Base-by-base conservation (phyloP, 371 early-diverging fungal genomes). In the Thermomucor indicae-seudaticae region DNA sequence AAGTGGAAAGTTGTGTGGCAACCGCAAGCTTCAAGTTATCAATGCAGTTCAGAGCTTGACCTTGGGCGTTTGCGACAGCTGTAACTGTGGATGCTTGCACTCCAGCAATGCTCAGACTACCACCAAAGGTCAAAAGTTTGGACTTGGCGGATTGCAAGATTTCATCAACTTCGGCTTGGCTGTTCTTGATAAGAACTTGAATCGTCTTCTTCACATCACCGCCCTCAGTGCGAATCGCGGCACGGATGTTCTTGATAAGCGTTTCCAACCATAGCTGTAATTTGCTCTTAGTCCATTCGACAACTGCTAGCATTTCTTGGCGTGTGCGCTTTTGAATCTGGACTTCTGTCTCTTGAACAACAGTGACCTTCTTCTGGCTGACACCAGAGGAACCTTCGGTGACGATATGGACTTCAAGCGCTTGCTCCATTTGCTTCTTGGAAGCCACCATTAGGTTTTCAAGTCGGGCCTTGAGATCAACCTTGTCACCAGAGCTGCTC, bases 391-490 rank as follows among this genome's bases (percentile, higher is more conserved):
- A 27, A 37, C 30, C 11, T 29, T 17, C 11, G 25, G 22, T 17
- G 38, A 42, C 44, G 29, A 43, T 49, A 29, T 71, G 71, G 5
- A 57, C 53, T 29, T 57, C 61, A 53, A 71, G 65, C 4, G 64
- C 62, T 37, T 47, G 51, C 17, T 58, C 47, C 2, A 64, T 47
- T 31, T 72, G 67, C 29, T 67, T 64, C 27, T 59, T 57, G 14
- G 62, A 47, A 30, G 53, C 58, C 37, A 49, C 19, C 4, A 57
- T 47, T 7, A 65, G 49, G 44, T 72, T 67, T n/a, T 65, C 57
- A 24, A 72, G 60, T 20, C 67, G 72, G 3, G 60, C 43, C 20
- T 62, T 49, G 30, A 72, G 27, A 22, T 64, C 64, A 24, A 64
- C 46, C 4, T 62, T 47, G 32, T 38, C 14, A 6, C 32, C 28